Percentiles rank a stretch among this genome's conserved stretches.
Conservation (phyloP, 2,329 filamentous ascomycete species). For the Alternaria sp. region DNA sequence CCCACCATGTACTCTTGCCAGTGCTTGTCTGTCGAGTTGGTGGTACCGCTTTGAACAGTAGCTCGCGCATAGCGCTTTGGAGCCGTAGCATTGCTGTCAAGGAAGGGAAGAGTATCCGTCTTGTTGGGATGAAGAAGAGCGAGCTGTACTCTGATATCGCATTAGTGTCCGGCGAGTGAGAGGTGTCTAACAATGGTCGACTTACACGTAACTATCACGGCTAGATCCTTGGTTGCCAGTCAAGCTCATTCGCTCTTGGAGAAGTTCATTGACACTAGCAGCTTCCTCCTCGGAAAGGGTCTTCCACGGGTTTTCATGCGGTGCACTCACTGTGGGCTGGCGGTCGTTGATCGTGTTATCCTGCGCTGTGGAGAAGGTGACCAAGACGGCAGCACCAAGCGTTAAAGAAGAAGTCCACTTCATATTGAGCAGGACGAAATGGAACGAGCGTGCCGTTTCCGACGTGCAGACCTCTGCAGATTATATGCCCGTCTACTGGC, state of each 20-base stretch:
- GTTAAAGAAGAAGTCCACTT: constrained; percentile 5
- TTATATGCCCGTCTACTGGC: constrained; percentile 2
- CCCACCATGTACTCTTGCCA: constrained; percentile 57
- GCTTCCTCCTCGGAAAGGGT: constrained; percentile 17
- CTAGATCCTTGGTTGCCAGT: constrained; percentile 16
- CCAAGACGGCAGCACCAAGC: constrained; percentile 6
- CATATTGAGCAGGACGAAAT: neutral
- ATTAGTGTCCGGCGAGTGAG: neutral
- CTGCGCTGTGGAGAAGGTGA: constrained; percentile 6
- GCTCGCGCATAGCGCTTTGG: constrained; percentile 30
- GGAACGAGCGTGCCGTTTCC: neutral
- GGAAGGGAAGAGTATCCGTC: constrained; percentile 23
- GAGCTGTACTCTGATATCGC: constrained; percentile 9
- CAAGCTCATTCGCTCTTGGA: constrained; percentile 13
- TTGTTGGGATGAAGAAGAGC: constrained; percentile 28
- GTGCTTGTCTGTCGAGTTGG: constrained; percentile 35
- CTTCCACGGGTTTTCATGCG: constrained; percentile 19
- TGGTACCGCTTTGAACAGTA: constrained; percentile 22
- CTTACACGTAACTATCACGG: constrained; percentile 21
- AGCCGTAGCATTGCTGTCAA: constrained; percentile 14
- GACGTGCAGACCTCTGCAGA: neutral
- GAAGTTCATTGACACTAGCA: constrained; percentile 12
- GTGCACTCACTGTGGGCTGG: constrained; percentile 15
- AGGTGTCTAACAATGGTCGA: neutral
- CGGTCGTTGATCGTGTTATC: neutral